Evolutionary conservation across 176 grass and related monocot species (phyloP).

Genomic region (Phoenix dactylifera): DNA sequence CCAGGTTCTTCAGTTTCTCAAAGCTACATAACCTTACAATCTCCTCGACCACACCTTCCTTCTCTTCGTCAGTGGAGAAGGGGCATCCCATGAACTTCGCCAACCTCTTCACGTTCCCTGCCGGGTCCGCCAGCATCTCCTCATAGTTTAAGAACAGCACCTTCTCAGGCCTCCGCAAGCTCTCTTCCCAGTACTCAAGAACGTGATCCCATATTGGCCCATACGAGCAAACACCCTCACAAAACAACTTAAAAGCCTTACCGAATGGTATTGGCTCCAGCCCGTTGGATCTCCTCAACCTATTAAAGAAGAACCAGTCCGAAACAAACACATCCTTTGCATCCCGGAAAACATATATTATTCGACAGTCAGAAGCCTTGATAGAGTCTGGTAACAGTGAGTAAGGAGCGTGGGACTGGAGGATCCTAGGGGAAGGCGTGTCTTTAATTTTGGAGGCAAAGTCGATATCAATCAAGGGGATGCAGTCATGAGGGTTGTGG

Average conservation of each 20-base stretch:
- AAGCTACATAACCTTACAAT: constrained; percentile 20
- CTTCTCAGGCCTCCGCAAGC: constrained; percentile 16
- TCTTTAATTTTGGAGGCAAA: background rate
- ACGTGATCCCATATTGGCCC: constrained; percentile 33
- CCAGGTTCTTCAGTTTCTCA: constrained; percentile 15
- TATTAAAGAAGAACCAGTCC: constrained; percentile 9
- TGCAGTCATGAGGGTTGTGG: constrained; percentile 30
- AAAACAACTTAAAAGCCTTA: constrained; percentile 16
- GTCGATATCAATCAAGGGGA: constrained; percentile 6
- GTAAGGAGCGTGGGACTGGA: constrained; percentile 30
- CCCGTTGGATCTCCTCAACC: background rate
- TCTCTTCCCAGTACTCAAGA: constrained; percentile 5
- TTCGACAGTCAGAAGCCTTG: constrained; percentile 7
- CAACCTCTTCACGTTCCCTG: constrained; percentile 7
- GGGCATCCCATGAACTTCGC: constrained; percentile 30
- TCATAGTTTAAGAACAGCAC: constrained; percentile 45
- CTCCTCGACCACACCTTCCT: constrained; percentile 8
- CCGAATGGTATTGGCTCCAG: background rate
- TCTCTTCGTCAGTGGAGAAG: constrained; percentile 22
- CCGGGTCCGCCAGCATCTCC: constrained; percentile 20
- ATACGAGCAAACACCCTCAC: constrained; percentile 28
- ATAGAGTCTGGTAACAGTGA: constrained; percentile 26
- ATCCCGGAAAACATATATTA: constrained; percentile 43
- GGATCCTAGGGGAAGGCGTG: constrained; percentile 30
- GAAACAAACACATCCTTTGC: constrained; percentile 53